phyloP scores from a whole-genome alignment of 345 rosid species.

The Arabidopsis arenosa region DNA sequence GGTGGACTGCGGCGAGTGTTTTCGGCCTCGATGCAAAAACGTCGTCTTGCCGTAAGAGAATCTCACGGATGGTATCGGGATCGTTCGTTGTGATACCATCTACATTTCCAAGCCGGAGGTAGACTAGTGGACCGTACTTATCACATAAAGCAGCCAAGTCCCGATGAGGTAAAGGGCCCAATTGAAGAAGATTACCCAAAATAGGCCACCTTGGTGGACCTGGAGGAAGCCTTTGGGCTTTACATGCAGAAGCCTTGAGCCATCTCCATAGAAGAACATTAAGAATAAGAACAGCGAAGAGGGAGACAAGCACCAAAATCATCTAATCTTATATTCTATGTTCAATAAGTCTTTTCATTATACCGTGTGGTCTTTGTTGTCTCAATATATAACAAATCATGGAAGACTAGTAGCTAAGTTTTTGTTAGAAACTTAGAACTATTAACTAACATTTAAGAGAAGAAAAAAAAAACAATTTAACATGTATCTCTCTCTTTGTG shows the following conservation, averaged over 20 bases:
- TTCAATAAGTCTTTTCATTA: neutral
- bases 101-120: conserved; percentile 72
- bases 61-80: conserved; percentile 69
- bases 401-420: conserved; percentile 38
- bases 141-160: conserved; percentile 71
- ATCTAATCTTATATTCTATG: conserved; percentile 1
- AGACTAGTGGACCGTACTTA: conserved; percentile 76
- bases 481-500: conserved; percentile 43
- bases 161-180: conserved; percentile 74
- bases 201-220: conserved; percentile 86
- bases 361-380: neutral
- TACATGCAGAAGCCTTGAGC: conserved; percentile 29
- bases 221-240: conserved; percentile 62
- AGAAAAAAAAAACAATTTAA: neutral
- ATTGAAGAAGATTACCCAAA: conserved; percentile 83
- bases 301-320: conserved; percentile 32
- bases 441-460: neutral
- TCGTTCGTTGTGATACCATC: conserved; percentile 87
- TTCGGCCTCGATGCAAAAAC: conserved; percentile 85
- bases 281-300: conserved; percentile 29
- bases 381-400: conserved; percentile 33
- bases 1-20: conserved; percentile 77
- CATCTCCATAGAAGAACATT: conserved; percentile 43
- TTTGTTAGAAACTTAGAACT: conserved; percentile 24
- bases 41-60: conserved; percentile 74